Conservation (phyloP, 495 filamentous ascomycete genomes). For the Penicillium cataractarum region DNA sequence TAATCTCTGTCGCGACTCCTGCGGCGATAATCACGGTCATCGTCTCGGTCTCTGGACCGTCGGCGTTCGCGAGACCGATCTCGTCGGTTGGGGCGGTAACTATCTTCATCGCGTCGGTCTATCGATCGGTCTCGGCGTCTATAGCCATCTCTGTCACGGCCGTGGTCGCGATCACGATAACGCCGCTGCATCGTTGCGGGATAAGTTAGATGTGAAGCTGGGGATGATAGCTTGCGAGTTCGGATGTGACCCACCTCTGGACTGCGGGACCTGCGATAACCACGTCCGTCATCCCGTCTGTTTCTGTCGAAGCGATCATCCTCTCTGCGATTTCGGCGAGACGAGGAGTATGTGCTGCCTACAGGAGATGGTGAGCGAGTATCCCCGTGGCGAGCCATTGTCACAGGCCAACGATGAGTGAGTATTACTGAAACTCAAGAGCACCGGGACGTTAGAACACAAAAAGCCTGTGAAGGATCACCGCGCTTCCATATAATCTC, state of each 20-base stretch:
- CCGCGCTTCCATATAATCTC: slow-evolving; percentile 17
- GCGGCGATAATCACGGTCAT: slow-evolving; percentile 62
- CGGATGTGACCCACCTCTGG: slow-evolving; percentile 61
- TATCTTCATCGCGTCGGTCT: slow-evolving; percentile 73
- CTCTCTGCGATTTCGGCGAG: slow-evolving; percentile 72
- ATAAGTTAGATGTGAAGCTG: slow-evolving; percentile 33
- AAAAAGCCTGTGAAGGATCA: slow-evolving; percentile 8
- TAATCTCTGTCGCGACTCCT: slow-evolving; percentile 75
- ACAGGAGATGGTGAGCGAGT: slow-evolving; percentile 95
- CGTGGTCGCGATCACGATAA: slow-evolving; percentile 60
- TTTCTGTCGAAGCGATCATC: slow-evolving; percentile 72
- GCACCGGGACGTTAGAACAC: slow-evolving; percentile 30
- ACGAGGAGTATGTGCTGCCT: slow-evolving; percentile 82
- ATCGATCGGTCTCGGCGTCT: slow-evolving; percentile 74
- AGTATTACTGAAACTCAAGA: slow-evolving; percentile 60
- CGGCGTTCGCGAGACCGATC: slow-evolving; percentile 67
- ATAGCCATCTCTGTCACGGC: slow-evolving; percentile 61
- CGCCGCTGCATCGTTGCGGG: slow-evolving; percentile 50
- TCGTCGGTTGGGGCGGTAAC: slow-evolving; percentile 61
- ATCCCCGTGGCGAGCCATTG: slow-evolving; percentile 89
- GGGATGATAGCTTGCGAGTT: neutral
- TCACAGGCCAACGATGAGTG: slow-evolving; percentile 67
- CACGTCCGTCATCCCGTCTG: slow-evolving; percentile 64
- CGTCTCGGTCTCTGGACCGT: slow-evolving; percentile 62
- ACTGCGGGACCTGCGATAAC: slow-evolving; percentile 71